Evolutionary conservation across 2,329 filamentous ascomycete genomes (phyloP).

Genomic region (Ceratocystis diversiconidia): DNA sequence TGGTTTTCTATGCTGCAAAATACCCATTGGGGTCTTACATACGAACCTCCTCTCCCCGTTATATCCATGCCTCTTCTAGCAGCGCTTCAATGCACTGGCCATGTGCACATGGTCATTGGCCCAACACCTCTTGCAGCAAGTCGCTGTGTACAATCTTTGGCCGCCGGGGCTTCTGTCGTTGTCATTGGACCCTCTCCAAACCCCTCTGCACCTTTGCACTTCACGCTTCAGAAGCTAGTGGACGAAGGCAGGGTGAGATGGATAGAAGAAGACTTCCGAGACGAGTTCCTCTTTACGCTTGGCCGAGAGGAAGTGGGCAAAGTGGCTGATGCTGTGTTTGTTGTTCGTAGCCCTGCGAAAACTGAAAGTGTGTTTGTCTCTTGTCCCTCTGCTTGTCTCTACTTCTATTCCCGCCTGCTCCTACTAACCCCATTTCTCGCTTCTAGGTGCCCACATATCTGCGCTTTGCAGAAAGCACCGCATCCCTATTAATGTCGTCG

Average conservation of each 20-base stretch:
- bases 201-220: slow-evolving; percentile 40
- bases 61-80: slow-evolving; percentile 41
- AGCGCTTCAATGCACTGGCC: slow-evolving; percentile 52
- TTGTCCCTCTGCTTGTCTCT: background rate
- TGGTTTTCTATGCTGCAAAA: background rate
- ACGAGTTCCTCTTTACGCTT: slow-evolving; percentile 56
- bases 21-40: background rate
- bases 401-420: background rate
- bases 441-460: slow-evolving; percentile 51
- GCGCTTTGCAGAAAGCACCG: slow-evolving; percentile 60
- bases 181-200: slow-evolving; percentile 52
- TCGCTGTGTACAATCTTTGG: slow-evolving; percentile 64
- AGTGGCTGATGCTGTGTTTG: slow-evolving; percentile 85
- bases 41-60: background rate
- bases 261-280: slow-evolving; percentile 51
- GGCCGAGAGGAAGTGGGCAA: slow-evolving; percentile 65
- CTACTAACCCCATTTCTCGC: background rate
- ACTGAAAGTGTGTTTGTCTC: background rate
- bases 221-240: slow-evolving; percentile 46
- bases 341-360: slow-evolving; percentile 36
- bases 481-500: slow-evolving; percentile 86
- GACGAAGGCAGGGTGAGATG: slow-evolving; percentile 53
- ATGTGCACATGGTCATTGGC: slow-evolving; percentile 75
- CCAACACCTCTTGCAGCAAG: slow-evolving; percentile 76
- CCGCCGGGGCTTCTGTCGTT: slow-evolving; percentile 67